These are phyloP conservation scores for Camellia oleifera DNA, from an alignment of 179 eudicot species.

Conservation along the genomic window DNA sequence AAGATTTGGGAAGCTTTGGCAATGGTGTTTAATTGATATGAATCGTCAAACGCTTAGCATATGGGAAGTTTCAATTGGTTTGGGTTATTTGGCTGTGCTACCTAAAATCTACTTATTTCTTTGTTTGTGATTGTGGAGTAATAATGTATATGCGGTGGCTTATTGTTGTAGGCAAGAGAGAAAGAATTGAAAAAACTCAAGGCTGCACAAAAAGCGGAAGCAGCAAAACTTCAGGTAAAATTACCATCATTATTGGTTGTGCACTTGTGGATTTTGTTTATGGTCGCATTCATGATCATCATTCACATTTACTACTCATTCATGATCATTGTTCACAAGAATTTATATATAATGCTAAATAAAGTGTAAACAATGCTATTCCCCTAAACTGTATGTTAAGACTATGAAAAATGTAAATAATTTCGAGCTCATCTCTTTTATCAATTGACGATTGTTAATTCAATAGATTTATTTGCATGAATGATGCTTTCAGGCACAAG, in stretches of 20 bases:
- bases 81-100: not conserved
- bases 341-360: no score
- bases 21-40: not conserved
- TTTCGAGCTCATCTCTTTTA: not conserved
- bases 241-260: not conserved
- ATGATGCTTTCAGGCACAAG: slow-evolving; percentile 41
- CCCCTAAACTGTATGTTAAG: not conserved
- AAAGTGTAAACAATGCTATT: not conserved
- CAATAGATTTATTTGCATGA: not conserved
- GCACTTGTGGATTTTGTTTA: not conserved
- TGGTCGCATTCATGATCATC: not conserved
- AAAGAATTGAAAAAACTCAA: slow-evolving; percentile 78
- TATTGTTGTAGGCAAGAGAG: slow-evolving; percentile 55
- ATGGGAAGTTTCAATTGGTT: not conserved
- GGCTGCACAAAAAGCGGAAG: slow-evolving; percentile 78
- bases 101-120: not conserved
- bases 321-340: no score
- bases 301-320: not conserved
- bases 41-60: not conserved
- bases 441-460: not conserved
- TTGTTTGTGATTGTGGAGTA: not conserved
- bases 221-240: slow-evolving; percentile 67
- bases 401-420: not conserved
- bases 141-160: not conserved
- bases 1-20: not conserved